phyloP scores from a whole-genome alignment of 495 filamentous ascomycete genomes.

The Penicillium paradoxum region DNA sequence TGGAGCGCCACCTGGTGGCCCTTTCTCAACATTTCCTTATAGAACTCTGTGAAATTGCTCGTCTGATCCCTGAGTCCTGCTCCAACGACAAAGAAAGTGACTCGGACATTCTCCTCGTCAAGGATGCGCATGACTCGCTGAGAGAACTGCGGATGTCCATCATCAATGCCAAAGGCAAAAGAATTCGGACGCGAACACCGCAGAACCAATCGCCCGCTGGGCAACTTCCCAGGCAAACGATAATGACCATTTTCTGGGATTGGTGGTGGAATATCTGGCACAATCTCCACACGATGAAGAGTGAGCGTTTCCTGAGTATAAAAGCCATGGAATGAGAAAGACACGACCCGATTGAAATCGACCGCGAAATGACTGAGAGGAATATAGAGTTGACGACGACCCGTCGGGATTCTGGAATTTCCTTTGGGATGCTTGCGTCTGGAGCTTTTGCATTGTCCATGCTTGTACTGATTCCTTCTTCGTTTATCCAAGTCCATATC shows the following conservation, averaged over 20 bases:
- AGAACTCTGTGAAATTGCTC: slow-evolving; percentile 59
- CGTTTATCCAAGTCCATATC: background rate
- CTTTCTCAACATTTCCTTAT: slow-evolving; percentile 56
- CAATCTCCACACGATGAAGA: slow-evolving; percentile 61
- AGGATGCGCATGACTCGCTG: slow-evolving; percentile 62
- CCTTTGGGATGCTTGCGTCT: background rate
- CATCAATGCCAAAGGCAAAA: slow-evolving; percentile 79
- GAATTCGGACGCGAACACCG: slow-evolving; percentile 65
- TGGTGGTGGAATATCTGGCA: slow-evolving; percentile 45
- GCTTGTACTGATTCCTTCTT: slow-evolving; percentile 14
- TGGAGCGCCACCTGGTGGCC: slow-evolving; percentile 76
- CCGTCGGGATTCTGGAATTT: background rate
- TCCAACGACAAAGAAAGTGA: slow-evolving; percentile 78
- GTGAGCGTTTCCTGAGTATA: slow-evolving; percentile 50
- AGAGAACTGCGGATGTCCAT: slow-evolving; percentile 60
- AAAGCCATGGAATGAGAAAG: slow-evolving; percentile 66
- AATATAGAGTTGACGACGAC: slow-evolving; percentile 58
- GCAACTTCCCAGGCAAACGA: slow-evolving; percentile 55
- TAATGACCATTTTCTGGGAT: slow-evolving; percentile 26
- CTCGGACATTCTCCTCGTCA: slow-evolving; percentile 56
- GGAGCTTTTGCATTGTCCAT: background rate
- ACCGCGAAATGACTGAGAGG: slow-evolving; percentile 71
- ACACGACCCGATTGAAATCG: slow-evolving; percentile 54
- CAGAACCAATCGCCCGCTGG: slow-evolving; percentile 57
- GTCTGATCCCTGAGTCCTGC: slow-evolving; percentile 53